These are phyloP conservation scores for Echinochloa phyllopogon DNA, from an alignment of 176 grass and related monocot genomes.

Conservation along the genomic window DNA sequence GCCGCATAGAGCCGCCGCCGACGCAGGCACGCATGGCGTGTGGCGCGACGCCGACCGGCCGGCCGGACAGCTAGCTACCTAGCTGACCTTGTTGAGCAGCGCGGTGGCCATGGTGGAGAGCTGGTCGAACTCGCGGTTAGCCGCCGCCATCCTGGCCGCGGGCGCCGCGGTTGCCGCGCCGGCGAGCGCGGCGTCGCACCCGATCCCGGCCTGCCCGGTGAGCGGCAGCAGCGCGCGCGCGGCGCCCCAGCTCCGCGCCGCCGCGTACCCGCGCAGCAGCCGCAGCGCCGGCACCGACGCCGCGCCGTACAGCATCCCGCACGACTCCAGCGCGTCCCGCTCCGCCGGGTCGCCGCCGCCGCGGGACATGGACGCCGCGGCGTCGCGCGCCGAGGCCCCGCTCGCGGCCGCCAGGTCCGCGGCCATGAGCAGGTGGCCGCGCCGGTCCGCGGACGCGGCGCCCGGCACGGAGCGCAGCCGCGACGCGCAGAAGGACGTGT, in stretches of 20 bases:
- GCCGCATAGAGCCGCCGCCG: too few species aligned
- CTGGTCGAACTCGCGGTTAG: conserved; percentile 48
- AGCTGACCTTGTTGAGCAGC: conserved; percentile 38
- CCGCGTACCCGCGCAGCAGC: conserved; percentile 48
- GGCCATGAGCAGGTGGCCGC: conserved; percentile 35
- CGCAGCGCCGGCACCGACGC: conserved; percentile 44
- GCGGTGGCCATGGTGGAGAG: conserved; percentile 49
- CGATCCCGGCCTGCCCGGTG: conserved; percentile 37
- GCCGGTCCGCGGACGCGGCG: background rate
- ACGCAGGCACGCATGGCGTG: too few species aligned
- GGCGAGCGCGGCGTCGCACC: conserved; percentile 41
- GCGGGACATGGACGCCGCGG: conserved; percentile 4
- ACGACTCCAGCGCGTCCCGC: conserved; percentile 51
- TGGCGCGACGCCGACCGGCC: background rate
- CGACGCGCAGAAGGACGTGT: background rate
- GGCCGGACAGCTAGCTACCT: too few species aligned
- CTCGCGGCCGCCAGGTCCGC: conserved; percentile 38
- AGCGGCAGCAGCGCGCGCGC: conserved; percentile 36
- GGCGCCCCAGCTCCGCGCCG: conserved; percentile 13
- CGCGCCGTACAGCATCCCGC: conserved; percentile 55
- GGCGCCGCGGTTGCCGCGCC: background rate
- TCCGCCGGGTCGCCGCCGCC: background rate
- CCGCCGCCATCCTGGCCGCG: background rate
- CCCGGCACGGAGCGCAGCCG: background rate
- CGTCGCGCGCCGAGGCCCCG: conserved; percentile 7